These are phyloP conservation scores for Bassia scoparia DNA, from an alignment of 148 eudicot species.

Conservation along the genomic window DNA sequence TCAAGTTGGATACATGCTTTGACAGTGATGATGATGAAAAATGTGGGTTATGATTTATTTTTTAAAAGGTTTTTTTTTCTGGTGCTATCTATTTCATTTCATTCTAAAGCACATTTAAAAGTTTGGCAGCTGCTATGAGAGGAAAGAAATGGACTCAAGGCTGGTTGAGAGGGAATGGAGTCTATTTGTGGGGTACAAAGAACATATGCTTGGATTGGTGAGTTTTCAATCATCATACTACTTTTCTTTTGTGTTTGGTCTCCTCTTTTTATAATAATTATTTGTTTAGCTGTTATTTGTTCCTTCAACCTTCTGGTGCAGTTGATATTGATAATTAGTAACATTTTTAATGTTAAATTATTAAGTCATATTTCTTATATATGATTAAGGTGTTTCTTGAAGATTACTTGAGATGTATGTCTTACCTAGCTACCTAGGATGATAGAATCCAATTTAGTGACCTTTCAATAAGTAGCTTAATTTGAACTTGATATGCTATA, in stretches of 20 bases:
- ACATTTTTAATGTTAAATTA: background rate
- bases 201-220: slow-evolving; percentile 23
- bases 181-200: slow-evolving; percentile 23
- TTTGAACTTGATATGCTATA: background rate
- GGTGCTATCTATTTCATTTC: background rate
- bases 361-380: background rate
- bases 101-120: slow-evolving; percentile 10
- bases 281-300: background rate
- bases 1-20: background rate
- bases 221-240: slow-evolving; percentile 9
- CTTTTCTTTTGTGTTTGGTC: background rate
- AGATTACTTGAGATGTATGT: background rate
- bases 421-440: background rate
- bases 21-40: slow-evolving; percentile 2
- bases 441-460: background rate
- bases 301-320: background rate
- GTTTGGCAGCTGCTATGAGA: slow-evolving; percentile 14
- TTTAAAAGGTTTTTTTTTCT: background rate
- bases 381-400: background rate
- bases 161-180: slow-evolving; percentile 17
- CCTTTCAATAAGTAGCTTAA: background rate
- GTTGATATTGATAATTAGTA: background rate
- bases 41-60: background rate
- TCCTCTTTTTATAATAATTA: background rate
- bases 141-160: slow-evolving; percentile 14